Evolutionary conservation across 768 basidiomycete species (phyloP).

Genomic region (Leccinum variicolor): DNA sequence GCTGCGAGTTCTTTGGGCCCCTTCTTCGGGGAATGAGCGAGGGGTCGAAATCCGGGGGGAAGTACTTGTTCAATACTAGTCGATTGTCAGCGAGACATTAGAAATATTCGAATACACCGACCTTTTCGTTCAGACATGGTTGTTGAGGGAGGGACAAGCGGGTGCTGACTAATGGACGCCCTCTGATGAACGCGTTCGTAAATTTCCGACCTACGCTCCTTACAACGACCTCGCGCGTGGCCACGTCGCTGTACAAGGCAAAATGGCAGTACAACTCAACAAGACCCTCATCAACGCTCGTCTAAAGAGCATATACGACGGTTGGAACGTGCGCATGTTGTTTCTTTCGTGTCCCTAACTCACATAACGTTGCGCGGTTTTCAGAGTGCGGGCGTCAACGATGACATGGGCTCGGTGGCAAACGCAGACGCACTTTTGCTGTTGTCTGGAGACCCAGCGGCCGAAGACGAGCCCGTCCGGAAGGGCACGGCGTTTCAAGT

Average conservation of each 20-base stretch:
- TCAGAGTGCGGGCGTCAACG: constrained; percentile 63
- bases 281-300: constrained; percentile 54
- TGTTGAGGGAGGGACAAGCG: constrained; percentile 6
- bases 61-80: constrained; percentile 89
- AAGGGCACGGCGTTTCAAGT: constrained; percentile 94
- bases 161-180: constrained; percentile 29
- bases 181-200: constrained; percentile 27
- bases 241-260: constrained; percentile 6
- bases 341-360: constrained; percentile 12
- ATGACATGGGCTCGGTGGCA: constrained; percentile 67
- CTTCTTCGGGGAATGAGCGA: constrained; percentile 91
- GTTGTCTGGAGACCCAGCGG: constrained; percentile 71
- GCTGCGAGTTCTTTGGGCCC: constrained; percentile 90
- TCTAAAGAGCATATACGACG: constrained; percentile 54
- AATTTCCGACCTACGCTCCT: constrained; percentile 28
- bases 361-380: constrained; percentile 3
- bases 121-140: constrained; percentile 86
- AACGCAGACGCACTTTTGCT: constrained; percentile 69
- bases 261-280: constrained; percentile 74
- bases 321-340: constrained; percentile 52
- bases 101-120: constrained; percentile 19
- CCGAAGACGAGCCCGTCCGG: constrained; percentile 86
- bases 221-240: constrained; percentile 14
- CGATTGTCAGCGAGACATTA: constrained; percentile 4
- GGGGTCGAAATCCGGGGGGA: constrained; percentile 98